These are phyloP conservation scores for Clonostachys chloroleuca DNA, from an alignment of 2,329 filamentous ascomycete species.

Conservation along the genomic window DNA sequence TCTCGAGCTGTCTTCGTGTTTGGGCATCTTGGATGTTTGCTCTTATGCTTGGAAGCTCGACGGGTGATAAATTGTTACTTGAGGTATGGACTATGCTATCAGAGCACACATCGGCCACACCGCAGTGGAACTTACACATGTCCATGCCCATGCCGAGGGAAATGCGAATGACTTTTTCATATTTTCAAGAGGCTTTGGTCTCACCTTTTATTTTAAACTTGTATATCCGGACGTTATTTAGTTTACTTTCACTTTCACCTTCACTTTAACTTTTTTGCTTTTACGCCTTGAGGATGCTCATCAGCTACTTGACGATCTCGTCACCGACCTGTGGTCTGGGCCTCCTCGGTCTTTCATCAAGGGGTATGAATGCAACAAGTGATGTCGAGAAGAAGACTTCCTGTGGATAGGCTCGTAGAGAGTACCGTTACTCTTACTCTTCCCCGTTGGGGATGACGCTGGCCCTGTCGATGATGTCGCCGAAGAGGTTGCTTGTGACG, in stretches of 20 bases:
- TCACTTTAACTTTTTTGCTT: neutral
- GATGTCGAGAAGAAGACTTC: conserved; percentile 26
- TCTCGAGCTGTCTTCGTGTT: neutral
- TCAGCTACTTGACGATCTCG: conserved; percentile 68
- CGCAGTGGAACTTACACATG: neutral
- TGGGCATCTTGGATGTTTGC: neutral
- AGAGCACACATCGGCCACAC: too few relatives aligned
- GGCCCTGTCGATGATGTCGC: conserved; percentile 90
- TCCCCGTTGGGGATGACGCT: conserved; percentile 87
- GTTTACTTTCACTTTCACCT: too few relatives aligned
- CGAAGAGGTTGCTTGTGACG: conserved; percentile 90
- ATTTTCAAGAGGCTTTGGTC: neutral
- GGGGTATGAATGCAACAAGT: too few relatives aligned
- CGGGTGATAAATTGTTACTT: too few relatives aligned
- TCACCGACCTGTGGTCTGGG: conserved; percentile 56
- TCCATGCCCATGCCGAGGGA: conserved; percentile 7
- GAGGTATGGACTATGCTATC: too few relatives aligned
- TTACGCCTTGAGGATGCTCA: conserved; percentile 55
- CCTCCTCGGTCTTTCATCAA: too few relatives aligned
- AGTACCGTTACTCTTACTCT: conserved; percentile 82
- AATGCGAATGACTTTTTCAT: too few relatives aligned
- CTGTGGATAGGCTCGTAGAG: conserved; percentile 98
- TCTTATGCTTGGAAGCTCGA: neutral
- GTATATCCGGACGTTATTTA: too few relatives aligned
- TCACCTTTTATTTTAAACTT: conserved; percentile 5